Evolutionary conservation across 352 stramenopile genomes (phyloP).

Genomic region (Phytopythium sindhum): DNA sequence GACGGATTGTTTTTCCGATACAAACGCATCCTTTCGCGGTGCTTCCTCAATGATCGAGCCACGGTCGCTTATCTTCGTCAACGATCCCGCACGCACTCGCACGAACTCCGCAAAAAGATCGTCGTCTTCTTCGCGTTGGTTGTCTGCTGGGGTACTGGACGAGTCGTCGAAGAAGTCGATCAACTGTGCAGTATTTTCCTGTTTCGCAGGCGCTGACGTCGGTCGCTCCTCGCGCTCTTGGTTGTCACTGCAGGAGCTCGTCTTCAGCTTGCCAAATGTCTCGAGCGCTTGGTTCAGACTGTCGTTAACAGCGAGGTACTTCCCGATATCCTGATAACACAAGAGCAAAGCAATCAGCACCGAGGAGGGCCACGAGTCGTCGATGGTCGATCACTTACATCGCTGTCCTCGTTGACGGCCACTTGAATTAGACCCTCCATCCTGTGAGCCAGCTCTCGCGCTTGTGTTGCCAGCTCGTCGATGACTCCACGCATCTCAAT

Average conservation of each 20-base stretch:
- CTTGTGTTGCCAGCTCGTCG: conserved; percentile 61
- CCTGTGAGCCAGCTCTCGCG: conserved; percentile 54
- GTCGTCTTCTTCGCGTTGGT: conserved; percentile 33
- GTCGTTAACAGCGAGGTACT: conserved; percentile 73
- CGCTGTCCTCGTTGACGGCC: conserved; percentile 46
- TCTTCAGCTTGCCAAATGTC: conserved; percentile 44
- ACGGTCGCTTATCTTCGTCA: conserved; percentile 14
- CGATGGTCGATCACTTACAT: conserved; percentile 19
- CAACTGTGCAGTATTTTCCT: neutral
- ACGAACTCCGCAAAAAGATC: conserved; percentile 70
- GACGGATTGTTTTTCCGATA: conserved; percentile 11
- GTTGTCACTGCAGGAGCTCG: conserved; percentile 21
- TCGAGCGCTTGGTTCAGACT: conserved; percentile 52
- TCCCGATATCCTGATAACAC: conserved; percentile 41
- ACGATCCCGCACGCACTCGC: conserved; percentile 26
- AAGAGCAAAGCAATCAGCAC: neutral
- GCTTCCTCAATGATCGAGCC: conserved; percentile 7
- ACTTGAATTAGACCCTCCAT: conserved; percentile 64
- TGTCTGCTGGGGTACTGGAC: conserved; percentile 6
- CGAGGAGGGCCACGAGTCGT: neutral
- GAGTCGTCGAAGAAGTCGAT: conserved; percentile 6
- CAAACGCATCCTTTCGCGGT: neutral
- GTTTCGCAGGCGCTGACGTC: conserved; percentile 1
- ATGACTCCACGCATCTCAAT: conserved; percentile 55
- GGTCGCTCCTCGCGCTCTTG: conserved; percentile 14